These are phyloP conservation scores for Pestalotiopsis sp. DNA, from an alignment of 2,329 filamentous ascomycete species.

Conservation along the genomic window DNA sequence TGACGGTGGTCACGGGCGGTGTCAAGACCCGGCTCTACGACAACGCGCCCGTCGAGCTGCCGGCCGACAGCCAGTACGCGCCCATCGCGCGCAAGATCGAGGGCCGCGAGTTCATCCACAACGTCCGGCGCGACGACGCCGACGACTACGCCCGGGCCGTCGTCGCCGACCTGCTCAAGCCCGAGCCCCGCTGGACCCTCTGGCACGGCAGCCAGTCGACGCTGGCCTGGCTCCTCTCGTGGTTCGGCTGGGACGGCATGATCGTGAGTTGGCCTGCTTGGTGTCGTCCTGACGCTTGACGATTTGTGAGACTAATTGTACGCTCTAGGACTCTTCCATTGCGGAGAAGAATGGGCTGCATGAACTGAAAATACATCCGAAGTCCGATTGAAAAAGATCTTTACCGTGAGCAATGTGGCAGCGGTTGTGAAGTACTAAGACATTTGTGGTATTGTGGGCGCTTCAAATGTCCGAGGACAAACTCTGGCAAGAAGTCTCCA, in stretches of 20 bases:
- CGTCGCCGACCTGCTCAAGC: constrained; percentile 27
- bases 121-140: constrained; percentile 24
- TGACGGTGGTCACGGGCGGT: constrained; percentile 27
- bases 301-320: neutral
- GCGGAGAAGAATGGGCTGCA: neutral
- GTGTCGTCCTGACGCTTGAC: neutral
- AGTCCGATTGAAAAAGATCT: neutral
- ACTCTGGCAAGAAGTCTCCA: too few species aligned
- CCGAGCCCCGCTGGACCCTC: constrained; percentile 25
- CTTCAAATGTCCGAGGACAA: too few species aligned
- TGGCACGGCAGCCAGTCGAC: constrained; percentile 31
- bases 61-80: constrained; percentile 30
- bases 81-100: constrained; percentile 28
- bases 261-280: constrained; percentile 24
- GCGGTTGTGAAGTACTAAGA: too few species aligned
- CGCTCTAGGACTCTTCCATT: neutral
- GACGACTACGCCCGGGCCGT: constrained; percentile 31
- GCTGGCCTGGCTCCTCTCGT: constrained; percentile 28
- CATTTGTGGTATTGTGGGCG: too few species aligned
- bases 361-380: neutral
- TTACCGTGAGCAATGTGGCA: too few species aligned
- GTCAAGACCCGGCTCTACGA: constrained; percentile 31
- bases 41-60: constrained; percentile 27
- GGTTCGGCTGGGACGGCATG: constrained; percentile 34
- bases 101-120: constrained; percentile 27